phyloP scores from a whole-genome alignment of 2,329 filamentous ascomycete genomes.

The Fusarium clavum region DNA sequence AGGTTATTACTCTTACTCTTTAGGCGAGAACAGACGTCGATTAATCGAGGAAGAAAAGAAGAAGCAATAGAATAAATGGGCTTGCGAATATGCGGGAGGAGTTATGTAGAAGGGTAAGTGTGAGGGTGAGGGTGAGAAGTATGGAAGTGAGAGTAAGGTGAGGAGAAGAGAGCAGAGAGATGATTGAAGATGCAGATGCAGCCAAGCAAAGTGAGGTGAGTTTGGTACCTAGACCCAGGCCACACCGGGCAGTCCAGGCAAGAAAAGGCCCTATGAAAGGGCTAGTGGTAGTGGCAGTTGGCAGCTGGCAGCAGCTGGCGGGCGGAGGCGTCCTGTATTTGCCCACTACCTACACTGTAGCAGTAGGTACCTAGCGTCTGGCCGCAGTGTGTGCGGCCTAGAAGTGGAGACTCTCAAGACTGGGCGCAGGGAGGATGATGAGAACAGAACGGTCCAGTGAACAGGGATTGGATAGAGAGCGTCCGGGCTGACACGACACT shows the following conservation, averaged over 20 bases:
- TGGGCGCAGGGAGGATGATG: conserved; percentile 44
- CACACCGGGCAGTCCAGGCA: conserved; percentile 1
- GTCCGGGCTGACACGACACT: conserved; percentile 50
- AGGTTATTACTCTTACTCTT: conserved; percentile 27
- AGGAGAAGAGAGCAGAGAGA: conserved; percentile 15
- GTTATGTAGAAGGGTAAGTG: conserved; percentile 12
- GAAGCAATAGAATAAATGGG: conserved; percentile 14
- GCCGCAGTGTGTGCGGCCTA: conserved; percentile 42
- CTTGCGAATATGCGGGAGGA: conserved; percentile 18
- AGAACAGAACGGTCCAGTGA: conserved; percentile 16
- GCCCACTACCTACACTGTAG: conserved; percentile 18
- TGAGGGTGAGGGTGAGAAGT: conserved; percentile 20
- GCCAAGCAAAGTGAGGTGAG: conserved; percentile 36
- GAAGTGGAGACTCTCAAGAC: conserved; percentile 28
- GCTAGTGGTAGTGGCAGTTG: conserved; percentile 3
- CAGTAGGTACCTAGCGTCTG: conserved; percentile 10
- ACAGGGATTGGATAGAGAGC: conserved; percentile 49
- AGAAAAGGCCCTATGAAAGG: conserved; percentile 11
- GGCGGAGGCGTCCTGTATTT: conserved; percentile 18
- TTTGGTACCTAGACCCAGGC: conserved; percentile 5
- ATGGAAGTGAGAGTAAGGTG: conserved; percentile 10
- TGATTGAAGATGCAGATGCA: conserved; percentile 42
- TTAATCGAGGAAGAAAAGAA: conserved; percentile 12
- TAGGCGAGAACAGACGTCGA: conserved; percentile 24
- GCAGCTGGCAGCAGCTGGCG: conserved; percentile 37